A percentile compares a stretch with the other conserved stretches of the same genome.
phyloP scores from a whole-genome alignment of 169 alveolate species.

The Plasmodium gonderi region DNA sequence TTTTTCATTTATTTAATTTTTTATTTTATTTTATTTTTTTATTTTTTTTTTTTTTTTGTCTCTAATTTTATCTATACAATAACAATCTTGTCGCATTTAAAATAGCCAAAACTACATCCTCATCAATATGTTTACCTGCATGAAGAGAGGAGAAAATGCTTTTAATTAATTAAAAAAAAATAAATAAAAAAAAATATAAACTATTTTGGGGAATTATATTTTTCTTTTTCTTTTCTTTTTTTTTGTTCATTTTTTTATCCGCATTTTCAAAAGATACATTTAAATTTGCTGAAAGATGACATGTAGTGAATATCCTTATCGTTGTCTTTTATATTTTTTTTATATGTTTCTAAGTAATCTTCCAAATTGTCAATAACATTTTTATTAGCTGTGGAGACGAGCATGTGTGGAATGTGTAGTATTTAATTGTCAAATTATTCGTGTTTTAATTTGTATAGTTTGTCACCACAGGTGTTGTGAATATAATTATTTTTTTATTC shows the following conservation, averaged over 20 bases:
- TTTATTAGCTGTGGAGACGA: conserved; percentile 16
- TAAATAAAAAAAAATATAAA: background rate
- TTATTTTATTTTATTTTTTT: background rate
- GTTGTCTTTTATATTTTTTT: conserved; percentile 53
- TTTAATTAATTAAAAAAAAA: background rate
- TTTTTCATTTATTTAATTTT: background rate
- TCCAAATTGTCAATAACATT: conserved; percentile 64
- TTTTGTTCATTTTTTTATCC: background rate
- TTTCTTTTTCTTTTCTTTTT: background rate
- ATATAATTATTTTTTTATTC: background rate
- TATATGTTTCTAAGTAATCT: conserved; percentile 65
- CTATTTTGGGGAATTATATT: too few species aligned
- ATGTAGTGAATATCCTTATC: conserved; percentile 1
- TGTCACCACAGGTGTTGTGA: background rate
- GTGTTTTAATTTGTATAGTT: background rate
- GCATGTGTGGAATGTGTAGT: background rate
- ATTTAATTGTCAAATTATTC: too few species aligned
- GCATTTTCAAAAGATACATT: conserved; percentile 18
- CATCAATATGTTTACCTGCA: conserved; percentile 59
- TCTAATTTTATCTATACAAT: conserved; percentile 55
- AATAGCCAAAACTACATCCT: conserved; percentile 51
- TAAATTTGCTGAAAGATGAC: conserved; percentile 41
- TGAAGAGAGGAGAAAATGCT: background rate
- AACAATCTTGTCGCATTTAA: conserved; percentile 66
- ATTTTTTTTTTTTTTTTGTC: conserved; percentile 40